Conservation (phyloP, 495 filamentous ascomycete species). For the Extremus antarcticus region DNA sequence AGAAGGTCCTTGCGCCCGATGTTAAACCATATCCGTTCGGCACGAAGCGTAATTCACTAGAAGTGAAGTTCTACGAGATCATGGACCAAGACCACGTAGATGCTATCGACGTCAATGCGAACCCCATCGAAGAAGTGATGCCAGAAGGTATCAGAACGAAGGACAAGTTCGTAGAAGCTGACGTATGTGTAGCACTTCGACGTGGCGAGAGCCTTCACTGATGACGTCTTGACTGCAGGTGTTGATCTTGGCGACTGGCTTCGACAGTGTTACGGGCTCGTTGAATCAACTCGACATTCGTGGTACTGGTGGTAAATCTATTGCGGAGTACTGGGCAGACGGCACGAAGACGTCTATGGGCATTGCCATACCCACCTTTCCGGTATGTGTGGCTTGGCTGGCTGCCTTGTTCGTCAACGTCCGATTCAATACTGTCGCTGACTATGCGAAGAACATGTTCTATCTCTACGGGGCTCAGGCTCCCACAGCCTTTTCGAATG, state of each 20-base stretch:
- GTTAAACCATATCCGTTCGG: slow-evolving; percentile 45
- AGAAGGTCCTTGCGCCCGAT: slow-evolving; percentile 42
- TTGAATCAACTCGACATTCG: slow-evolving; percentile 37
- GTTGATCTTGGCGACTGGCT: slow-evolving; percentile 43
- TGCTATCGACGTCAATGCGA: slow-evolving; percentile 39
- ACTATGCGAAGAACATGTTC: slow-evolving; percentile 43
- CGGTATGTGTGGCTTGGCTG: slow-evolving; percentile 1
- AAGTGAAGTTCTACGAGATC: slow-evolving; percentile 46
- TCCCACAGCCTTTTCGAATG: slow-evolving; percentile 42
- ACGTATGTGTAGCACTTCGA: slow-evolving; percentile 19
- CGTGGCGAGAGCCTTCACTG: slow-evolving; percentile 34
- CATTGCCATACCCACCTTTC: slow-evolving; percentile 19
- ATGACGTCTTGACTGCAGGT: slow-evolving; percentile 11
- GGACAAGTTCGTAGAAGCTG: slow-evolving; percentile 34
- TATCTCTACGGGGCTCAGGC: slow-evolving; percentile 39
- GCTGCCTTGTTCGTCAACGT: background rate
- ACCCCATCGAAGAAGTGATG: slow-evolving; percentile 40
- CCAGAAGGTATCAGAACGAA: slow-evolving; percentile 34
- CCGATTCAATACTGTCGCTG: too few species aligned
- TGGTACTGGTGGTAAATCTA: slow-evolving; percentile 29
- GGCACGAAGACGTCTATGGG: slow-evolving; percentile 40
- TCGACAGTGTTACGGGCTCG: slow-evolving; percentile 42
- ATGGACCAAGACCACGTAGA: slow-evolving; percentile 47
- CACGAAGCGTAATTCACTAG: slow-evolving; percentile 44
- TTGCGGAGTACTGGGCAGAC: slow-evolving; percentile 38